Base-by-base conservation (phyloP, 179 eudicot genomes). In the Silene coronaria region DNA sequence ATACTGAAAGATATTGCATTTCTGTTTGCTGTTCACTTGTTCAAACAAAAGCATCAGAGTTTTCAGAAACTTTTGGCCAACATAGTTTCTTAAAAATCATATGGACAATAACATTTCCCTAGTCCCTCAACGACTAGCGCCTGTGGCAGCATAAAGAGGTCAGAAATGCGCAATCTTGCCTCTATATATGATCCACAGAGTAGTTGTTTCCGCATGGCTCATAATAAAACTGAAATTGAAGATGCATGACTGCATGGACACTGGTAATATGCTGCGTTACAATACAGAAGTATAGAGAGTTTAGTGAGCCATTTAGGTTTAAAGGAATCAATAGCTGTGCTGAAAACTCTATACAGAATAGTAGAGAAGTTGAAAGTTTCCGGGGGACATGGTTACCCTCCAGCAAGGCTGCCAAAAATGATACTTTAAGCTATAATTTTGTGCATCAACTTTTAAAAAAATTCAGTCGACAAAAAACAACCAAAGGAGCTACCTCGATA, bases 1-100 rank as follows among this genome's bases (percentile, higher is more conserved):
- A 19, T 36, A 67, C 53, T 38, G 71, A 67, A 65, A n/a, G 23
- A 36, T 65, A 65, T 65, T 13, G 45, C 70, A 65, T 17, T 32
- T 32, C 42, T 32, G 21, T 17, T 30, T 65, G 23, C 70, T 32
- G 32, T 6, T 65, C n/a, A 4, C 46, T 1, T 65, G 17, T 32
- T 32, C 26, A 32, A 65, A 6, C 23, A 65, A 65, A 28, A 32
- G n/a, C 36, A 26, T 30, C 21, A 32, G 19, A 32, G 4, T 30
- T 30, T 28, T 46, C 67, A 24, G 16, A 63, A 12, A 63, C 17
- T 22, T 12, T 23, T 23, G 6, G 30, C 13, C 65, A 10, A 19
- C 62, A 5, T 11, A 42, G 10, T 42, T 42, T 42, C 48, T 42
- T 53, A 53, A 17, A 53, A 53, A 53, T 21, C 19, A 53, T 4